Conservation (phyloP, 148 eudicot species). For the Arbutus unedo region DNA sequence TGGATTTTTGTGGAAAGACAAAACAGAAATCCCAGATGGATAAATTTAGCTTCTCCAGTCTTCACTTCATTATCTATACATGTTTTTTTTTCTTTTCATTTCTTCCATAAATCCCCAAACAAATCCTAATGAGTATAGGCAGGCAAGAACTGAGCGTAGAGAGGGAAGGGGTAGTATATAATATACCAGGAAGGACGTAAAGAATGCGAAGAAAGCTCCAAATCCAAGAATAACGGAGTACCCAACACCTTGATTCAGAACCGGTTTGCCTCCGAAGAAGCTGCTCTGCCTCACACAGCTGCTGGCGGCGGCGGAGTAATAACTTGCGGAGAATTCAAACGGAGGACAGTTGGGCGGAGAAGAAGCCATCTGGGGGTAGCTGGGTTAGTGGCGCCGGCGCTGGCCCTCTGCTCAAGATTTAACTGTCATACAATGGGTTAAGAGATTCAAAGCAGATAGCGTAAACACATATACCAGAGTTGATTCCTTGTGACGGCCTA, state of each 20-base stretch:
- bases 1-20: background rate
- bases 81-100: background rate
- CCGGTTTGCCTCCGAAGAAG: constrained; percentile 65
- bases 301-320: constrained; percentile 34
- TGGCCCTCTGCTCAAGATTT: background rate
- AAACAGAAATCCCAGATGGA: background rate
- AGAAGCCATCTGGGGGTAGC: constrained; percentile 24
- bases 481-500: no score
- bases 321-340: constrained; percentile 42
- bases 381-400: background rate
- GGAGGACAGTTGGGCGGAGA: constrained; percentile 41
- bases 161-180: background rate
- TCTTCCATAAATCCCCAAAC: background rate
- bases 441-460: no score
- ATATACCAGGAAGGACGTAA: constrained; percentile 71
- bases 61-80: background rate
- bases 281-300: constrained; percentile 65
- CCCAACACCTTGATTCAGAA: constrained; percentile 81
- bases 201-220: constrained; percentile 85
- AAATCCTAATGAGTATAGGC: background rate
- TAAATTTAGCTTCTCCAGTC: background rate
- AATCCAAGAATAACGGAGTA: constrained; percentile 82
- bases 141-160: background rate
- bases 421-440: background rate
- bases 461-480: no score